phyloP scores from a whole-genome alignment of 306 rosid species.

The Crotalaria pallida region DNA sequence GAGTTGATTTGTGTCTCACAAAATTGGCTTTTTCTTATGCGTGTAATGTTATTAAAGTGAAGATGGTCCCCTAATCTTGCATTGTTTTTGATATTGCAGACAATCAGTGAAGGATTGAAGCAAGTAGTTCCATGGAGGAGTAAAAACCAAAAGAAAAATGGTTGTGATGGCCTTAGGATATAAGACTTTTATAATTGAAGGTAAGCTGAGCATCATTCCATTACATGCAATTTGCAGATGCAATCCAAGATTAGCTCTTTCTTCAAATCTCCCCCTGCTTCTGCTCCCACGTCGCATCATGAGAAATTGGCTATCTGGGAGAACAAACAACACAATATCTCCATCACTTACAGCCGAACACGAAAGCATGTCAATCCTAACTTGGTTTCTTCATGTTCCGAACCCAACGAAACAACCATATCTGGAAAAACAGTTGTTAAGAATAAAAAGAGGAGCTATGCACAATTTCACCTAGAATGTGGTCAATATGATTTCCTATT shows the following conservation, averaged over 20 bases:
- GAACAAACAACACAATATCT: constrained; percentile 33
- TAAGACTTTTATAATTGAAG: background rate
- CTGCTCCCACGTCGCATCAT: background rate
- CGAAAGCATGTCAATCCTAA: constrained; percentile 16
- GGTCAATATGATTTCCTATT: constrained; percentile 80
- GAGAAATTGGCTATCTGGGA: constrained; percentile 58
- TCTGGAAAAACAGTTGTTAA: constrained; percentile 40
- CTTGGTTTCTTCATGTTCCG: background rate
- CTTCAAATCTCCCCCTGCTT: constrained; percentile 44
- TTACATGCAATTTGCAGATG: constrained; percentile 14
- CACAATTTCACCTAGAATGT: constrained; percentile 70
- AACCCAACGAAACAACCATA: background rate
- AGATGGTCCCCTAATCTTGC: constrained; percentile 7
- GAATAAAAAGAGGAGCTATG: constrained; percentile 86
- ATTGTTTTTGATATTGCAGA: constrained; percentile 27
- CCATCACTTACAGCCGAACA: constrained; percentile 50
- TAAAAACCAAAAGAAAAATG: constrained; percentile 37
- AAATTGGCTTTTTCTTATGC: background rate
- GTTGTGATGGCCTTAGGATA: background rate
- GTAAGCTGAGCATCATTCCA: no score
- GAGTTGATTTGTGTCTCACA: background rate
- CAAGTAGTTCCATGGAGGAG: constrained; percentile 60
- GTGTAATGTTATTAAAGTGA: background rate
- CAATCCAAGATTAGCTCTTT: constrained; percentile 67
- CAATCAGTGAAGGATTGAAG: constrained; percentile 45